These are phyloP conservation scores for Candida cerambycidarum DNA, from an alignment of 805 yeast species.

Conservation along the genomic window DNA sequence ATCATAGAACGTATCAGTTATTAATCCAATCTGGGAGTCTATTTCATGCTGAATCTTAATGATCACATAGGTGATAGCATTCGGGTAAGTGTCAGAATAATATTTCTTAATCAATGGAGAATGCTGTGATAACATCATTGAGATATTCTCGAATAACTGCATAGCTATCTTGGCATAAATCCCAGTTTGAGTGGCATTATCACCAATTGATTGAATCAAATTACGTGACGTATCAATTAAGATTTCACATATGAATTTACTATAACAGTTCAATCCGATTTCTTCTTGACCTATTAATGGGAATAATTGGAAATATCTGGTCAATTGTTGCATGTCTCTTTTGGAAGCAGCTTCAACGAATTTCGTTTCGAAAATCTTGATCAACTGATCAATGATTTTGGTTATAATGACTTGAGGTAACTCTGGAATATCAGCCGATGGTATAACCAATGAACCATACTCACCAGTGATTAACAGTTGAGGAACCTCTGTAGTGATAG, in stretches of 20 bases:
- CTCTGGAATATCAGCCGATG: conserved; percentile 83
- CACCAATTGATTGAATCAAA: conserved; percentile 46
- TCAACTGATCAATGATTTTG: conserved; percentile 60
- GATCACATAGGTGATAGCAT: conserved; percentile 65
- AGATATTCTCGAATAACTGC: conserved; percentile 78
- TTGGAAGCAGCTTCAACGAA: conserved; percentile 69
- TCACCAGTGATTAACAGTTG: conserved; percentile 53
- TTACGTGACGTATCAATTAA: conserved; percentile 76
- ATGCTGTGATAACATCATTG: conserved; percentile 83
- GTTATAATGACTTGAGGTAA: conserved; percentile 59
- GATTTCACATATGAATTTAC: conserved; percentile 81
- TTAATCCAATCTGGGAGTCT: conserved; percentile 88
- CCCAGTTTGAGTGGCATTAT: conserved; percentile 37
- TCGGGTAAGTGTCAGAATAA: conserved; percentile 54
- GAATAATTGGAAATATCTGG: conserved; percentile 79
- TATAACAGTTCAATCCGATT: conserved; percentile 75
- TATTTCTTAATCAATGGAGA: conserved; percentile 71
- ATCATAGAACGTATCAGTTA: conserved; percentile 84
- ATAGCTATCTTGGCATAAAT: conserved; percentile 59
- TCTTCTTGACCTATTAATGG: conserved; percentile 77
- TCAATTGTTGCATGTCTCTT: conserved; percentile 66
- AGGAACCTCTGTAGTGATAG: conserved; percentile 48
- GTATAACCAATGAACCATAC: conserved; percentile 79
- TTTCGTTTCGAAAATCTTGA: conserved; percentile 53
- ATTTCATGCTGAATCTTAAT: conserved; percentile 79